Percentiles rank a stretch among this genome's conserved stretches.
phyloP scores from a whole-genome alignment of 495 filamentous ascomycete species.

The Aspergillus homomorphus region DNA sequence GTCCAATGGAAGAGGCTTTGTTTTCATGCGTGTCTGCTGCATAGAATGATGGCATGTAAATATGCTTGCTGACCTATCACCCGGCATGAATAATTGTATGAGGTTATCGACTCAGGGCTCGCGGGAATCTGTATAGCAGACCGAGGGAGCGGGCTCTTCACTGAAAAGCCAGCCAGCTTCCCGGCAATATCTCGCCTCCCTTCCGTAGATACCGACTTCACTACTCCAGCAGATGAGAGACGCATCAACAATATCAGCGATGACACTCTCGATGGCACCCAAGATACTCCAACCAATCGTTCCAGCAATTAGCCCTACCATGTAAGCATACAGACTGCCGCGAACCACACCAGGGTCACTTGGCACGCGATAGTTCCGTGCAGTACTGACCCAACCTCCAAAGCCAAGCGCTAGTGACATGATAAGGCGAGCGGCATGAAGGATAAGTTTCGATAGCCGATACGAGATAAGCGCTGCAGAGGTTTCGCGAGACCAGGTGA shows the following conservation, averaged over 20 bases:
- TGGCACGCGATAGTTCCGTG: constrained; percentile 61
- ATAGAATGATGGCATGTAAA: background rate
- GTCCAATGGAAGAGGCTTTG: no score
- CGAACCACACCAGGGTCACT: constrained; percentile 52
- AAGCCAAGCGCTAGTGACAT: constrained; percentile 88
- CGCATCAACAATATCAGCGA: constrained; percentile 90
- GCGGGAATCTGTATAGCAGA: constrained; percentile 1
- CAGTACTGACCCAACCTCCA: constrained; percentile 95
- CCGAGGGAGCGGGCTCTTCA: constrained; percentile 29
- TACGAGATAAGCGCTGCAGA: constrained; percentile 62
- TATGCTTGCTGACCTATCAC: background rate
- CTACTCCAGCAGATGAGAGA: constrained; percentile 91
- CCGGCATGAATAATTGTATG: background rate
- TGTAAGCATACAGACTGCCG: constrained; percentile 93
- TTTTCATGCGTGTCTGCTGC: no score
- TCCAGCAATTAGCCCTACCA: constrained; percentile 86
- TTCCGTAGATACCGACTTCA: constrained; percentile 66
- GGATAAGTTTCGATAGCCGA: constrained; percentile 82
- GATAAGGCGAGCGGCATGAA: constrained; percentile 84
- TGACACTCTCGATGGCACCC: constrained; percentile 90
- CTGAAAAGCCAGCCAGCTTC: constrained; percentile 83
- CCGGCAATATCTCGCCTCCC: constrained; percentile 76
- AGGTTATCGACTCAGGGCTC: constrained; percentile 6
- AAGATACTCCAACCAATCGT: constrained; percentile 94
- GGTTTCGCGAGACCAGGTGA: constrained; percentile 38